phyloP scores from a whole-genome alignment of 257 asterid species.

The Sherardia arvensis region DNA sequence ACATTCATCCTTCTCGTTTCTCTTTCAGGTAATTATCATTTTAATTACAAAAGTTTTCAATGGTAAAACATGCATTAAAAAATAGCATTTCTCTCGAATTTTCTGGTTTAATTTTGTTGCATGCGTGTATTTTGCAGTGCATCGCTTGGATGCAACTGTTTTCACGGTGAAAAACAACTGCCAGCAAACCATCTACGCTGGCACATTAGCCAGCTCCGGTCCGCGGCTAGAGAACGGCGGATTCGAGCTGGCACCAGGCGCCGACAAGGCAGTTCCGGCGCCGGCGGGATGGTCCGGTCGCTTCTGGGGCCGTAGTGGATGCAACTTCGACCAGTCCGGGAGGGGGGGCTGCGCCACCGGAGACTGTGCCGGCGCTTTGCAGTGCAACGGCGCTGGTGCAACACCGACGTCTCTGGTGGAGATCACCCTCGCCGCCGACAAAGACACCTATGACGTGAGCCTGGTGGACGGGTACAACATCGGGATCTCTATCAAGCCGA shows the following conservation, averaged over 20 bases:
- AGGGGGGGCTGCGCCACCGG: slow-evolving; percentile 49
- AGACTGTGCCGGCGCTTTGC: slow-evolving; percentile 43
- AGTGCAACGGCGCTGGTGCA: slow-evolving; percentile 43
- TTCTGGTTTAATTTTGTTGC: no score
- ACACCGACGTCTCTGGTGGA: slow-evolving; percentile 68
- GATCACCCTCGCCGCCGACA: slow-evolving; percentile 39
- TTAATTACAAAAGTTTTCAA: no score
- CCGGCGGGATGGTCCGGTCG: slow-evolving; percentile 84
- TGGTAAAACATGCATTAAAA: no score
- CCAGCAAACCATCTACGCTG: slow-evolving; percentile 50
- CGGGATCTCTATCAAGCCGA: slow-evolving; percentile 33
- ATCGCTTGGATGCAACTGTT: slow-evolving; percentile 20
- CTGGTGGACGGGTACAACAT: slow-evolving; percentile 48
- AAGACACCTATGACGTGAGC: slow-evolving; percentile 62
- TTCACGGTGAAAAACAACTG: slow-evolving; percentile 45
- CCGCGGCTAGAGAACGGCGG: slow-evolving; percentile 47
- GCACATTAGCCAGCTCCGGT: slow-evolving; percentile 34
- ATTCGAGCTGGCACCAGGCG: slow-evolving; percentile 24
- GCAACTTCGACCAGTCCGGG: slow-evolving; percentile 48
- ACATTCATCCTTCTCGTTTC: no score
- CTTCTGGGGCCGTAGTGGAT: slow-evolving; percentile 55
- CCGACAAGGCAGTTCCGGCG: slow-evolving; percentile 16
- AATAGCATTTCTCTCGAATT: no score
- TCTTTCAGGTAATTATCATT: no score
- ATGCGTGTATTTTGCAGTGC: no score